phyloP scores from a whole-genome alignment of 345 rosid genomes.

The Gossypium bickii region DNA sequence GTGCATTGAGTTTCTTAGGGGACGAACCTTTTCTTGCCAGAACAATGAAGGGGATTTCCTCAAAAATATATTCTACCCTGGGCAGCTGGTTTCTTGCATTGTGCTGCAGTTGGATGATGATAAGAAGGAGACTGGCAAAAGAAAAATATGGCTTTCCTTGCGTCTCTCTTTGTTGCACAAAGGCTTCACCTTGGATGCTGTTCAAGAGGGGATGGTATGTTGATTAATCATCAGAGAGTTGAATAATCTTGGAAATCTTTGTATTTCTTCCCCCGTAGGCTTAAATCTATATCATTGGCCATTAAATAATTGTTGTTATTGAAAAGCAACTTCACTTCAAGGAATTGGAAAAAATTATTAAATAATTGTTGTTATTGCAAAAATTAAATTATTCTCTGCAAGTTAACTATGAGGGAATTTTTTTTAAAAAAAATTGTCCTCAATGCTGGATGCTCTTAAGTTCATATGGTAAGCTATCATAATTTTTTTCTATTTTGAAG shows the following conservation, averaged over 20 bases:
- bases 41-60: conserved; percentile 50
- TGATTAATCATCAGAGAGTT: background rate
- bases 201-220: conserved; percentile 93
- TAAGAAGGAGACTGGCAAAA: conserved; percentile 65
- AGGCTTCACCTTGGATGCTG: conserved; percentile 62
- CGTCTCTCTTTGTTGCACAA: conserved; percentile 75
- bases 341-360: background rate
- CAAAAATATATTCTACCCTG: conserved; percentile 46
- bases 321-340: background rate
- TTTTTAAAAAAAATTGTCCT: background rate
- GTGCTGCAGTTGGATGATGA: conserved; percentile 81
- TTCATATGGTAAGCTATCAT: background rate
- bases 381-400: background rate
- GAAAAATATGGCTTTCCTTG: conserved; percentile 87
- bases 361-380: background rate
- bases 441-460: background rate
- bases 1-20: background rate
- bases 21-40: conserved; percentile 29
- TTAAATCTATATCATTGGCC: background rate
- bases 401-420: background rate
- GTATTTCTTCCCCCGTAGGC: background rate
- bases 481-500: background rate
- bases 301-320: background rate
- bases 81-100: conserved; percentile 86
- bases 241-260: background rate